A percentile compares a stretch with the other conserved stretches of the same genome.
phyloP scores from a whole-genome alignment of 352 stramenopile genomes.

The Globisporangium echinulatum region DNA sequence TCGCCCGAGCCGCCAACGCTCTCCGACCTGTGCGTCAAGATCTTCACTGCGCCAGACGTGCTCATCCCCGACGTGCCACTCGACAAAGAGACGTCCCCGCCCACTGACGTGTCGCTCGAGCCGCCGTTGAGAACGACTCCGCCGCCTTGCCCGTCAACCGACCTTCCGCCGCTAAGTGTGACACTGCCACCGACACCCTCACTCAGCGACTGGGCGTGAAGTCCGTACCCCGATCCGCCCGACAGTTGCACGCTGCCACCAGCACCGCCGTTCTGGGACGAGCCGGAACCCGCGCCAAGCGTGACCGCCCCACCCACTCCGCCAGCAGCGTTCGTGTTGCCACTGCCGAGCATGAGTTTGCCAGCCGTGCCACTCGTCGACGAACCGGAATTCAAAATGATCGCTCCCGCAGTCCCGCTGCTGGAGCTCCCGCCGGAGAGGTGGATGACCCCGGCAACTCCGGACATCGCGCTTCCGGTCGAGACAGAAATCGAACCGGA shows the following conservation, averaged over 20 bases:
- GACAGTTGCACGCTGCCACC: conserved; percentile 33
- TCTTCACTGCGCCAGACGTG: conserved; percentile 33
- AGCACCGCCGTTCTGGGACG: conserved; percentile 39
- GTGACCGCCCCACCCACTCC: conserved; percentile 25
- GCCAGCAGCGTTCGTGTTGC: conserved; percentile 21
- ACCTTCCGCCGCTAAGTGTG: conserved; percentile 26
- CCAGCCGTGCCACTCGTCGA: conserved; percentile 21
- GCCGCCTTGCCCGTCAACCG: conserved; percentile 31
- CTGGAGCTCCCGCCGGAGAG: conserved; percentile 22
- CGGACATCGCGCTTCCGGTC: conserved; percentile 19
- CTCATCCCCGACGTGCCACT: conserved; percentile 40
- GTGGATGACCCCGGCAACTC: conserved; percentile 20
- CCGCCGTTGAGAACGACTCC: conserved; percentile 28
- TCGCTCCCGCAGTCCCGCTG: conserved; percentile 16
- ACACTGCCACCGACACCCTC: conserved; percentile 31
- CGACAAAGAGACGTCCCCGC: conserved; percentile 26
- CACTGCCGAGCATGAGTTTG: conserved; percentile 27
- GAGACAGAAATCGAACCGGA: conserved; percentile 24
- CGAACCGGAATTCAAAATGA: conserved; percentile 27
- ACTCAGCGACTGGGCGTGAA: conserved; percentile 21
- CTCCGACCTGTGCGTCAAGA: conserved; percentile 30
- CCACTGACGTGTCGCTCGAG: conserved; percentile 32
- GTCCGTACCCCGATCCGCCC: conserved; percentile 27
- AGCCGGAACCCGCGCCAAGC: conserved; percentile 32
- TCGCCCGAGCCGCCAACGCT: conserved; percentile 37